Evolutionary conservation across 78 protist species (phyloP).

Genomic region (Creolimax fragrantissima): DNA sequence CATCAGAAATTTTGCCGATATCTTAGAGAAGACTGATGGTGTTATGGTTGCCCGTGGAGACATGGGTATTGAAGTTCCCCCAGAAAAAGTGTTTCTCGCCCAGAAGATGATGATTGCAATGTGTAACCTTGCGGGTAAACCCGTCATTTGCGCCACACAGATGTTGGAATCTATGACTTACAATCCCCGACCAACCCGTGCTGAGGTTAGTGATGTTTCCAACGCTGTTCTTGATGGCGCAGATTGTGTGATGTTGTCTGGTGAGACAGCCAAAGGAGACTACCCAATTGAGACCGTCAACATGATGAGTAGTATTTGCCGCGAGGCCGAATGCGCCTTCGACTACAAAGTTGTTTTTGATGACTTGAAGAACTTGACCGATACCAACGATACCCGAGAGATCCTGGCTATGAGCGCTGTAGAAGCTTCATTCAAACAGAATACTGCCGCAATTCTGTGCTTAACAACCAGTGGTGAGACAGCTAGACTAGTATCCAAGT

Average conservation of each 20-base stretch:
- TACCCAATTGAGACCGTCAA: slow-evolving; percentile 41
- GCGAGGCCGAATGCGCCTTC: slow-evolving; percentile 17
- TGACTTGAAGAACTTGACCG: slow-evolving; percentile 8
- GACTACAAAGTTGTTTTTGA: background rate
- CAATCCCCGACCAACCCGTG: slow-evolving; percentile 88
- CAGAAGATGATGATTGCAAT: slow-evolving; percentile 76
- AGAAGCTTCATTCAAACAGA: slow-evolving; percentile 13
- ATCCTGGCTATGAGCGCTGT: slow-evolving; percentile 26
- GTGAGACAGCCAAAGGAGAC: slow-evolving; percentile 70
- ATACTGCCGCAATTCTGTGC: background rate
- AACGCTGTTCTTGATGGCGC: slow-evolving; percentile 79
- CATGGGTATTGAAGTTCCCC: slow-evolving; percentile 78
- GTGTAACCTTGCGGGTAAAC: slow-evolving; percentile 58
- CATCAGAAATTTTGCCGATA: slow-evolving; percentile 58
- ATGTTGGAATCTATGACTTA: slow-evolving; percentile 68
- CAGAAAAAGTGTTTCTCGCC: slow-evolving; percentile 54
- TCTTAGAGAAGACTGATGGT: slow-evolving; percentile 67
- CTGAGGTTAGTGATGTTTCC: slow-evolving; percentile 72
- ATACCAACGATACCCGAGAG: background rate
- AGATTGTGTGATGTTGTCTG: slow-evolving; percentile 77
- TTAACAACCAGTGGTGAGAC: background rate
- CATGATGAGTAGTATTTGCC: slow-evolving; percentile 19
- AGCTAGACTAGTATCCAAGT: slow-evolving; percentile 18
- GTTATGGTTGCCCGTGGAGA: slow-evolving; percentile 95
- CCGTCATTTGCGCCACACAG: slow-evolving; percentile 59